A percentile compares a stretch with the other conserved stretches of the same genome.
Conservation (phyloP, 2,329 filamentous ascomycete genomes). For the Rosellinia necatrix region DNA sequence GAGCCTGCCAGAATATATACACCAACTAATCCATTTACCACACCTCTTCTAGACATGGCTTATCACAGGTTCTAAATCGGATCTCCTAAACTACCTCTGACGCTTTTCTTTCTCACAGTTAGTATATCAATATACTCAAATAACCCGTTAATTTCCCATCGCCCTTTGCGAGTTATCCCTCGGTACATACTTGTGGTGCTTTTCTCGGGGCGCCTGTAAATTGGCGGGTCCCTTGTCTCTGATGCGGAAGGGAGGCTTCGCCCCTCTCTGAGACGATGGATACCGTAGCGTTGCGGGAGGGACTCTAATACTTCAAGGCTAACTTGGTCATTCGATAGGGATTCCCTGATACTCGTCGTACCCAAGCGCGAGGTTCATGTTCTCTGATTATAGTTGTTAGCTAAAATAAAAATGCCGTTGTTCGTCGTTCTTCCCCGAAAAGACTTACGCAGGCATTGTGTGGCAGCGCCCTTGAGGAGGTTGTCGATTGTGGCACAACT, state of each 20-base stretch:
- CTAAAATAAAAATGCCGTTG: conserved; percentile 35
- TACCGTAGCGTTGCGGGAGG: not conserved
- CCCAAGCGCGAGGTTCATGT: conserved; percentile 56
- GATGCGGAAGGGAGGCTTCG: not conserved
- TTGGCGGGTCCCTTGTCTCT: conserved; percentile 1
- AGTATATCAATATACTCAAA: conserved; percentile 6
- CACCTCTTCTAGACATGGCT: too few relatives aligned
- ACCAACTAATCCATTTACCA: too few relatives aligned
- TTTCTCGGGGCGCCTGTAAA: not conserved
- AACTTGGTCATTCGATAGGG: conserved; percentile 9
- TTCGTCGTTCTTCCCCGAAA: not conserved
- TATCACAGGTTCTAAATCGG: too few relatives aligned
- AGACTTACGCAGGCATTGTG: conserved; percentile 84
- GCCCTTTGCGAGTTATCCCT: conserved; percentile 3
- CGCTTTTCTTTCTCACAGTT: not conserved
- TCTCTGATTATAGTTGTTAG: conserved; percentile 46
- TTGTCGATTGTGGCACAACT: conserved; percentile 89
- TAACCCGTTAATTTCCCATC: conserved; percentile 1
- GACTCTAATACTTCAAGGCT: not conserved
- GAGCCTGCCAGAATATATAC: too few relatives aligned
- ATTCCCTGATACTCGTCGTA: conserved; percentile 51
- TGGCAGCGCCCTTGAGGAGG: conserved; percentile 88
- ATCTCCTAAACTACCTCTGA: not conserved
- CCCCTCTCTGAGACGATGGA: not conserved
- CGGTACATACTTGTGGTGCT: conserved; percentile 4